These are phyloP conservation scores for Coemansia umbellata DNA, from an alignment of 192 early-diverging fungal species.

Conservation along the genomic window DNA sequence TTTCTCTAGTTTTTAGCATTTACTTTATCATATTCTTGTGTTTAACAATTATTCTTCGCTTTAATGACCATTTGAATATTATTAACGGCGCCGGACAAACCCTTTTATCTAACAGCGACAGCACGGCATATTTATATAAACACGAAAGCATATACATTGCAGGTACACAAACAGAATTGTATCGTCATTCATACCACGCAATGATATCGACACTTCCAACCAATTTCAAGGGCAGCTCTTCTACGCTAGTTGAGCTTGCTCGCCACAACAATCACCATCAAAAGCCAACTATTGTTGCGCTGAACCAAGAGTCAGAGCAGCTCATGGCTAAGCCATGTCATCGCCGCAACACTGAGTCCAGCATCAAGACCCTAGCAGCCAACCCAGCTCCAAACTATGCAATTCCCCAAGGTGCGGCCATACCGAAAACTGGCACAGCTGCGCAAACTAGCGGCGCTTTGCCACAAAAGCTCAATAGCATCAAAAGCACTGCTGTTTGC, in stretches of 20 bases:
- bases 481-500: too few relatives aligned
- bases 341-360: neutral
- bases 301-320: neutral
- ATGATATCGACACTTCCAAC: neutral
- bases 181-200: neutral
- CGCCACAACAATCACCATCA: constrained; percentile 7
- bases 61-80: too few relatives aligned
- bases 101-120: too few relatives aligned
- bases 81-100: too few relatives aligned
- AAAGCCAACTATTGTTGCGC: constrained; percentile 8
- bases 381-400: neutral
- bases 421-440: neutral
- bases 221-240: neutral
- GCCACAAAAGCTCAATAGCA: too few relatives aligned
- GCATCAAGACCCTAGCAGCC: neutral
- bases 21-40: too few relatives aligned
- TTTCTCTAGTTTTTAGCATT: too few relatives aligned
- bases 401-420: neutral
- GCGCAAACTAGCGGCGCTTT: neutral
- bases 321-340: neutral
- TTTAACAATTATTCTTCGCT: too few relatives aligned
- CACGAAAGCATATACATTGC: too few relatives aligned
- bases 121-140: too few relatives aligned
- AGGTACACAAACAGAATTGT: too few relatives aligned
- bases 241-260: constrained; percentile 10